Evolutionary conservation across 2,329 filamentous ascomycete species (phyloP), one percentile per base, ranked within the genome.

Genomic region (Neonectria faginata): DNA sequence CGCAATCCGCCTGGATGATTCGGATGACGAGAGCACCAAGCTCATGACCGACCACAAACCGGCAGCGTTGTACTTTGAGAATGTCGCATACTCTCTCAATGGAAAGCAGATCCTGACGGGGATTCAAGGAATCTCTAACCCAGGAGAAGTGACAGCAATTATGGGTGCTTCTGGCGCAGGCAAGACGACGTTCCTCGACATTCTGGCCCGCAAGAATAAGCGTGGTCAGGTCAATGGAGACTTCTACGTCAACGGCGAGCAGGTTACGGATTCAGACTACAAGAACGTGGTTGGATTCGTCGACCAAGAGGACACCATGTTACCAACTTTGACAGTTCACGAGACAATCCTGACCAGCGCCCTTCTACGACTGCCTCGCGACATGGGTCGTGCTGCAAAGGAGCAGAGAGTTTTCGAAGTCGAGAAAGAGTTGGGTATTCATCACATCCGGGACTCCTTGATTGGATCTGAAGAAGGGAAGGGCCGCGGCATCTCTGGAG

Each of bases 161-260:
- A 99, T 99, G 95, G 96, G 96, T 61, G 95, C 96, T 8, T 99
- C 96, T 0, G 96, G 96, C 31, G 97, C 96, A 45, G 96, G 96
- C 64, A 99, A 99, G 81, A 99, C 96, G 0, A 97, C 94, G 0
- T 98, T 99, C 79, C 83, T 99, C 48, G 96, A 99, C 76, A 97
- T 99, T 64, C 84, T 99, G 51, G 96, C 96, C 9, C 90, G 94
- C 67, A 99, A 98, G 84, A 98, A 98, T 80, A 99, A 99, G 81
- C 90, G 94, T 36, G 97, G 96, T 42, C 79, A 84, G 2, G 88
- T 92, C 0, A 82, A 85, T 9, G 97, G 97, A 20, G 88, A 95
- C 64, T 97, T 97, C 74, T 96, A 91, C 74, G 89, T 99, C 74
- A 98, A 98, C 70, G 97, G 96, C 36, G 93, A 98, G 78, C 95